These are phyloP conservation scores for Lentinula raphanica DNA, from an alignment of 768 basidiomycete genomes.

Conservation along the genomic window DNA sequence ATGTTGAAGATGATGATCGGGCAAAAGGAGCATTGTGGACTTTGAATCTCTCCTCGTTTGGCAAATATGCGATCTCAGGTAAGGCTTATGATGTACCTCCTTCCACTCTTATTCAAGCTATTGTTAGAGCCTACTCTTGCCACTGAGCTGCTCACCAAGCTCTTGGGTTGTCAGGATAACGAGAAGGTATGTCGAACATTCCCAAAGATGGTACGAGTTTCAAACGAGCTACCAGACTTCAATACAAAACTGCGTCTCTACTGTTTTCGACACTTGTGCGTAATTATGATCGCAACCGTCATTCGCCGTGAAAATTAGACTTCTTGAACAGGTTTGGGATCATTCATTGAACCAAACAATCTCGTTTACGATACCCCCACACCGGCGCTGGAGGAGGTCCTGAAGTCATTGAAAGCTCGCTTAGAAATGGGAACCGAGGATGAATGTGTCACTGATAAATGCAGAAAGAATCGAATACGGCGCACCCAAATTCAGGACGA, in stretches of 20 bases:
- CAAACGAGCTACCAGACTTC: conserved; percentile 45
- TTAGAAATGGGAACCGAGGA: conserved; percentile 30
- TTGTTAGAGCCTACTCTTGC: conserved; percentile 57
- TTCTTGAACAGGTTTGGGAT: conserved; percentile 41
- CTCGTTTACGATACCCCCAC: conserved; percentile 50
- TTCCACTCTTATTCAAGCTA: not conserved
- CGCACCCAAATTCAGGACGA: conserved; percentile 39
- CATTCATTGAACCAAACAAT: conserved; percentile 58
- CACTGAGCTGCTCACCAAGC: conserved; percentile 47
- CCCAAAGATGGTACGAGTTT: not conserved
- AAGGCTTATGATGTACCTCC: conserved; percentile 7
- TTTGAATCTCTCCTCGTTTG: conserved; percentile 59
- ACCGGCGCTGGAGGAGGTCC: conserved; percentile 32
- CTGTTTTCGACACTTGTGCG: conserved; percentile 60
- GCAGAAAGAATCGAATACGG: conserved; percentile 38
- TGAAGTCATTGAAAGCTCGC: conserved; percentile 30
- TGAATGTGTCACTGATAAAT: conserved; percentile 31
- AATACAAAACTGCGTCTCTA: conserved; percentile 65
- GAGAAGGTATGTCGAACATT: conserved; percentile 53
- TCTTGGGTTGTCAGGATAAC: conserved; percentile 76
- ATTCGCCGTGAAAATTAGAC: not conserved
- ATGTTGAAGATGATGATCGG: conserved; percentile 80
- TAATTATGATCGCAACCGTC: conserved; percentile 14
- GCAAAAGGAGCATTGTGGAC: conserved; percentile 91
- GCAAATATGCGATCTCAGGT: conserved; percentile 50